Evolutionary conservation across 208 protist genomes (phyloP), one percentile per base, ranked within the genome.

Genomic region (Trypanosoma conorhini): DNA sequence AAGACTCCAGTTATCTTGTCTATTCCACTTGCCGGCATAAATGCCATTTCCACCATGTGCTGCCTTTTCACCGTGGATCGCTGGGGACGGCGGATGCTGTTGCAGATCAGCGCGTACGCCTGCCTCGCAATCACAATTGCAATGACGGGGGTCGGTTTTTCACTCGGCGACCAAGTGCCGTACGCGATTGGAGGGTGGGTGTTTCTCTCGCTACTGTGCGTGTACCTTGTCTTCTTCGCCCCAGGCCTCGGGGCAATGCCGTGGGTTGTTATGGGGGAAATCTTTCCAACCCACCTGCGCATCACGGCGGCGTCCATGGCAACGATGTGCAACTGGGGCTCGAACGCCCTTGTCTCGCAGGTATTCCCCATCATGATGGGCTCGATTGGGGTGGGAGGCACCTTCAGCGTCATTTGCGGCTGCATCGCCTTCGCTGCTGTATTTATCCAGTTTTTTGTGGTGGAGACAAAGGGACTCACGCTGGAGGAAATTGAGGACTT

Each of bases 251-350:
- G 92, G 46, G 86, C 89, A 61, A 96, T 98, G 62, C 92, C 92
- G 62, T 97, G 92, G 92, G 91, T 97, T 13, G 77, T 97, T 44
- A 94, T 93, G 80, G 81, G 91, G 15, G 92, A 98, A 74, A 87
- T 97, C 33, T 98, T 96, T 77, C 94, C 94, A 0, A 91, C 76
- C 10, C 76, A 88, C 55, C 75, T 96, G 24, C 92, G 94, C 66
- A 91, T 88, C 13, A 73, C 82, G 19, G 89, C 87, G 22, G 78
- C 87, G n/a, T 93, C 91, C 9, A 74, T 96, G 22, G 92, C 90
- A 19, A 94, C 92, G 19, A 96, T 94, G 88, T 79, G 88, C 58
- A 98, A 98, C 83, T 98, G 94, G 94, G 84, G 72, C 10, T 77
- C 88, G 28, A 97, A 96, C 77, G 86, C 78, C 30, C 57, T 95